phyloP scores from a whole-genome alignment of 805 yeast genomes.

The Candida nemodendra region DNA sequence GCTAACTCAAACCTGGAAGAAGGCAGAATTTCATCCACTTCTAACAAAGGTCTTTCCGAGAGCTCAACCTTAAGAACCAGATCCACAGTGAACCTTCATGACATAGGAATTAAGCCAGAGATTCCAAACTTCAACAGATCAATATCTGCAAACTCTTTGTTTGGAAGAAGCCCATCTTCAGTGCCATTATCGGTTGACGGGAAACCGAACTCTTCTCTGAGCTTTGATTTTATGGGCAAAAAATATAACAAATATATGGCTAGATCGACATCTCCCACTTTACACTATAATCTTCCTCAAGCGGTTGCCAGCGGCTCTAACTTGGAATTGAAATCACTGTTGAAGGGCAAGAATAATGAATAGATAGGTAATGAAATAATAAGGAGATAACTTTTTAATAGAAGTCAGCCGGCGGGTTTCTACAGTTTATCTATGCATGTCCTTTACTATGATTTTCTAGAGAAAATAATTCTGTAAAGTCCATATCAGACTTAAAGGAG shows the following conservation, averaged over 20 bases:
- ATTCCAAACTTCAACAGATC: constrained; percentile 12
- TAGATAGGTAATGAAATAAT: constrained; percentile 1
- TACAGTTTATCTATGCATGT: too few species aligned
- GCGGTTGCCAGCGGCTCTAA: constrained; percentile 16
- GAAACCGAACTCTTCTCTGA: constrained; percentile 5
- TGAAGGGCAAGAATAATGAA: constrained; percentile 17
- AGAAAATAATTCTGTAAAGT: too few species aligned
- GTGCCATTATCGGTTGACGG: constrained; percentile 8
- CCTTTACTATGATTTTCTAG: too few species aligned
- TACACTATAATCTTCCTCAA: constrained; percentile 6
- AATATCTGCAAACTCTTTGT: constrained; percentile 15
- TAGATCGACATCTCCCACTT: constrained; percentile 9
- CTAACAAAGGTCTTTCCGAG: constrained; percentile 1
- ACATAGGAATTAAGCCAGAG: constrained; percentile 5
- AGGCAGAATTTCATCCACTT: constrained; percentile 13
- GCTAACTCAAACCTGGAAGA: constrained; percentile 17
- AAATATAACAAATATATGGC: constrained; percentile 22
- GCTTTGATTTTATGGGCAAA: constrained; percentile 25
- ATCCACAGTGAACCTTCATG: constrained; percentile 29
- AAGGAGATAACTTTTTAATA: too few species aligned
- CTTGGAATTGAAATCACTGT: constrained; percentile 19
- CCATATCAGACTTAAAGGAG: too few species aligned
- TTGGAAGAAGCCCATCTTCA: constrained; percentile 6
- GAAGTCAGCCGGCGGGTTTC: too few species aligned
- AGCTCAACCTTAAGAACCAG: constrained; percentile 27